These are phyloP conservation scores for Nephelium lappaceum DNA, from an alignment of 345 rosid genomes.

Conservation along the genomic window DNA sequence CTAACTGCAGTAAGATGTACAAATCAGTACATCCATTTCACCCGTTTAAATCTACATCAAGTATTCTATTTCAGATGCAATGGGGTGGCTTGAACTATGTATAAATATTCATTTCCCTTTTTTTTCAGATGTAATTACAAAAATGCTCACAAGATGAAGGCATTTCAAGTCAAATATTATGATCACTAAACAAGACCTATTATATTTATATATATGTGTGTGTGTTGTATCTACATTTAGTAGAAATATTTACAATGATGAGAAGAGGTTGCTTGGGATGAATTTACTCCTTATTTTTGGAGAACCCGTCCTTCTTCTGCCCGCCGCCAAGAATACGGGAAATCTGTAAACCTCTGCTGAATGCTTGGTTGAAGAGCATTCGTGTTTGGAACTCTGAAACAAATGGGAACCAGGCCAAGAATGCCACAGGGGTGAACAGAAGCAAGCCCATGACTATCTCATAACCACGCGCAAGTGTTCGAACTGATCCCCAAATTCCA, in stretches of 20 bases:
- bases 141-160: background rate
- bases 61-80: background rate
- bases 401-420: conserved; percentile 92
- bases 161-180: background rate
- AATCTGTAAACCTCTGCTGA: conserved; percentile 90
- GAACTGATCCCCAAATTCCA: conserved; percentile 75
- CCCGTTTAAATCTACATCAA: too few relatives aligned
- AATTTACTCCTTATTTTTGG: conserved; percentile 56
- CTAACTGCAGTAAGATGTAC: background rate
- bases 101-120: background rate
- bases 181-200: background rate
- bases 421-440: conserved; percentile 79
- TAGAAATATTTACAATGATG: background rate
- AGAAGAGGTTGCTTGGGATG: background rate
- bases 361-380: conserved; percentile 93
- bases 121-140: background rate
- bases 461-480: conserved; percentile 72
- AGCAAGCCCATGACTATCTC: conserved; percentile 77
- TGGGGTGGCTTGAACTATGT: background rate
- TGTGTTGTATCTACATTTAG: background rate
- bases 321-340: conserved; percentile 90
- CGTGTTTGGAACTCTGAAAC: conserved; percentile 90
- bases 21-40: background rate
- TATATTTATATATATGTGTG: too few relatives aligned
- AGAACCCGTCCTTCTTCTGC: conserved; percentile 61